Conservation (phyloP, 495 filamentous ascomycete species). For the Lasiosphaeriaceae sp. region DNA sequence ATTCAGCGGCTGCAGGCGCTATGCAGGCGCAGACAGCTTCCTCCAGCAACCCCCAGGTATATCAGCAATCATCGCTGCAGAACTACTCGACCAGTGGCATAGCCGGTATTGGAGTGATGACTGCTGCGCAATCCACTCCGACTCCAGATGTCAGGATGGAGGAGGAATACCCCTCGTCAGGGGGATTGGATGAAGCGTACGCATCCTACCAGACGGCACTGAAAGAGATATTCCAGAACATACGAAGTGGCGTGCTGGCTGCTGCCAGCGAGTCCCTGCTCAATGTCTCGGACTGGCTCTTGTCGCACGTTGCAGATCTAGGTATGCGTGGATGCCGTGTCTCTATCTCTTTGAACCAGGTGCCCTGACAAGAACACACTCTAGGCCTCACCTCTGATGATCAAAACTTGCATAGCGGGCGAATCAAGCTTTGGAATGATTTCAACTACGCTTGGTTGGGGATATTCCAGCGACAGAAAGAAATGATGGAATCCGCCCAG, state of each 20-base stretch:
- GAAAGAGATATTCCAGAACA: conserved; percentile 70
- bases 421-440: conserved; percentile 83
- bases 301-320: conserved; percentile 74
- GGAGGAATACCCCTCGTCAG: conserved; percentile 31
- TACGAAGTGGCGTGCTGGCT: conserved; percentile 65
- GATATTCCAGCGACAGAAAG: conserved; percentile 80
- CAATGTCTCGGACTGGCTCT: conserved; percentile 78
- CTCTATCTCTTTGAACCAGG: conserved; percentile 13
- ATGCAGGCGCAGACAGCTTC: conserved; percentile 37
- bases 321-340: conserved; percentile 55
- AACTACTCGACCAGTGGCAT: conserved; percentile 40
- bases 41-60: conserved; percentile 41
- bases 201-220: conserved; percentile 69
- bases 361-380: conserved; percentile 8
- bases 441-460: conserved; percentile 95
- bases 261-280: conserved; percentile 71
- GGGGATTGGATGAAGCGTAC: conserved; percentile 60
- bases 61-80: conserved; percentile 48
- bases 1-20: conserved; percentile 52
- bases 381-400: conserved; percentile 61
- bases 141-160: conserved; percentile 42
- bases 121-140: conserved; percentile 34
- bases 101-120: conserved; percentile 37
- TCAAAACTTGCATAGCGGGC: conserved; percentile 60
- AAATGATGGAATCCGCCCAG: conserved; percentile 62